A percentile compares a stretch with the other conserved stretches of the same genome.
These are phyloP conservation scores for Ophiostoma sp. DNA, from an alignment of 2,329 filamentous ascomycete genomes.

Conservation along the genomic window DNA sequence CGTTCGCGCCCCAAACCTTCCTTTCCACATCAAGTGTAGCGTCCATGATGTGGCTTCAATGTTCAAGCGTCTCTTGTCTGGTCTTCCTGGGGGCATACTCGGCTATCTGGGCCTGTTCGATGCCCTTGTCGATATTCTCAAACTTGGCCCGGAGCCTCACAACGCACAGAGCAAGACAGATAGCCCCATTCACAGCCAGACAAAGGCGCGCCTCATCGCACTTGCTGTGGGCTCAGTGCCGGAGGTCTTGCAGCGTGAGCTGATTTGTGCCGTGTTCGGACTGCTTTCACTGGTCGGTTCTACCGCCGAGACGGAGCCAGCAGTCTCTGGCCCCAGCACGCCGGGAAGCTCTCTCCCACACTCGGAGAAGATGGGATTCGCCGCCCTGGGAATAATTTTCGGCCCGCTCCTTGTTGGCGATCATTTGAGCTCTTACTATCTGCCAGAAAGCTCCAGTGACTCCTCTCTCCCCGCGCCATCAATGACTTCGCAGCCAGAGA, in stretches of 20 bases:
- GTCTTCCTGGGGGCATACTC: constrained; percentile 60
- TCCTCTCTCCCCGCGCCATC: constrained; percentile 32
- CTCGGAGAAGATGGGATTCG: constrained; percentile 59
- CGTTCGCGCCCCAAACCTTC: constrained; percentile 54
- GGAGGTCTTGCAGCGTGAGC: constrained; percentile 55
- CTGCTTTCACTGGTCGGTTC: constrained; percentile 57
- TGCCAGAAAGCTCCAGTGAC: constrained; percentile 32
- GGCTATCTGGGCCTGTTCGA: constrained; percentile 59
- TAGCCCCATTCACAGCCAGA: constrained; percentile 49
- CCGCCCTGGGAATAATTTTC: constrained; percentile 58
- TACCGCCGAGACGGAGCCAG: constrained; percentile 49
- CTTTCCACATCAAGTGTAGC: constrained; percentile 53
- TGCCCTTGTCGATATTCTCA: constrained; percentile 55
- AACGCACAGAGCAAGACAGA: constrained; percentile 27
- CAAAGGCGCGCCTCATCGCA: constrained; percentile 60
- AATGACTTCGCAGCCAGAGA: constrained; percentile 33
- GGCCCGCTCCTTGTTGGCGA: constrained; percentile 59
- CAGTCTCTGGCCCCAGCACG: constrained; percentile 46
- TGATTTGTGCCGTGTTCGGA: constrained; percentile 63
- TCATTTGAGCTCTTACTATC: constrained; percentile 44
- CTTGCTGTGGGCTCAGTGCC: constrained; percentile 55
- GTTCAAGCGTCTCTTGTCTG: constrained; percentile 60
- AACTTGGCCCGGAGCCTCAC: constrained; percentile 23
- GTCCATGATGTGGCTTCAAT: constrained; percentile 62
- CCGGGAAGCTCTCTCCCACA: constrained; percentile 49